Percentiles rank a stretch among this genome's conserved stretches.
Conservation (phyloP, 2,329 filamentous ascomycete genomes). For the Colletotrichum sp. region DNA sequence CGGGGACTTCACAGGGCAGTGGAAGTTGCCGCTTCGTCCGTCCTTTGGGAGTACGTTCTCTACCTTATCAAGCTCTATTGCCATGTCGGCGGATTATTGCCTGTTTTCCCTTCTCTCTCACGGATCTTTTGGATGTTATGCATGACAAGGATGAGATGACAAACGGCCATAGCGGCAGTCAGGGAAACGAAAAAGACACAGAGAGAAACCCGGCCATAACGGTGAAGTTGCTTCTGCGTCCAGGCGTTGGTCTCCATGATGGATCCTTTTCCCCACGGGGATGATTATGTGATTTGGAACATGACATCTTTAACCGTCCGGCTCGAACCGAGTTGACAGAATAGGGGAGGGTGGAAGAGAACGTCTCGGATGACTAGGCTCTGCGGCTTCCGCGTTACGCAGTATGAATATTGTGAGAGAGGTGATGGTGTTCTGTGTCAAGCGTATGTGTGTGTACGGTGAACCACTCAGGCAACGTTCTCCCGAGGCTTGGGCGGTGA, state of each 20-base stretch:
- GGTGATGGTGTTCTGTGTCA: neutral
- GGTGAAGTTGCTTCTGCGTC: neutral
- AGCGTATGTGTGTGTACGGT: neutral
- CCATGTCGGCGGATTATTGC: neutral
- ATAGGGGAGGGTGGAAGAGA: neutral
- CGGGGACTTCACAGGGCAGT: neutral
- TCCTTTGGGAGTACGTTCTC: neutral
- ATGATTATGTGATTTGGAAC: neutral
- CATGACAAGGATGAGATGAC: neutral
- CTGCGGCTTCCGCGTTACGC: neutral
- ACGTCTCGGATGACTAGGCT: neutral
- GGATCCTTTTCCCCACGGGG: neutral
- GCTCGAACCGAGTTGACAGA: neutral
- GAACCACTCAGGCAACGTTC: neutral
- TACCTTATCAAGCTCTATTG: neutral
- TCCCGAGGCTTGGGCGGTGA: neutral
- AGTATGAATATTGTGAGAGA: neutral
- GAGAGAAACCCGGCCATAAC: neutral
- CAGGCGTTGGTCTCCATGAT: neutral
- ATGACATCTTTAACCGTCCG: neutral
- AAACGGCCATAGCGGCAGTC: neutral
- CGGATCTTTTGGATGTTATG: neutral
- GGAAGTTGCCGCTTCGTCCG: neutral
- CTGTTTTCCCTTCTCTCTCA: neutral
- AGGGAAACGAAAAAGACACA: neutral